Evolutionary conservation across 306 rosid species (phyloP).

Genomic region (Acacia acuminata): DNA sequence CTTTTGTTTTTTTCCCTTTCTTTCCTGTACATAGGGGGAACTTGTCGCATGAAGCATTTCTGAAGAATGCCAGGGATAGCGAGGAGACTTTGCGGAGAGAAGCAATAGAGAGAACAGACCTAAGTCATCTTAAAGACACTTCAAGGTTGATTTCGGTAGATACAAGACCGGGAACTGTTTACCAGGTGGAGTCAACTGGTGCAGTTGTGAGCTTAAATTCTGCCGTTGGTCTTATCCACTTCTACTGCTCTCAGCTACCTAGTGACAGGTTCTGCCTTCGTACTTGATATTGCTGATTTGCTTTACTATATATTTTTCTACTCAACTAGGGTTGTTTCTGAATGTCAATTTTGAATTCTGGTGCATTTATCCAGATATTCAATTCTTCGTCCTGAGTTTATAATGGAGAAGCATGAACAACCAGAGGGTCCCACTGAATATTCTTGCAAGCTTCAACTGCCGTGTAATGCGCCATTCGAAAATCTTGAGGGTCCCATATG

Average conservation of each 20-base stretch:
- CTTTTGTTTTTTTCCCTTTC: neutral
- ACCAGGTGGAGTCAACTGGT: conserved; percentile 98
- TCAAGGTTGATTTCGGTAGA: conserved; percentile 86
- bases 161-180: conserved; percentile 75
- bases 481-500: conserved; percentile 92
- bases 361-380: conserved; percentile 65
- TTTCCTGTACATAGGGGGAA: conserved; percentile 60
- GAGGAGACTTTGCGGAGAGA: conserved; percentile 96
- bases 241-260: conserved; percentile 99
- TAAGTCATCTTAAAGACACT: conserved; percentile 87
- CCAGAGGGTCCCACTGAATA: conserved; percentile 80
- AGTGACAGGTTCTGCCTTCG: conserved; percentile 82
- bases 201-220: conserved; percentile 98
- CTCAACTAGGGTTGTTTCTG: neutral
- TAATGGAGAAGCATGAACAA: conserved; percentile 91
- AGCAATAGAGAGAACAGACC: conserved; percentile 98
- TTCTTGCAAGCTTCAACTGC: conserved; percentile 99
- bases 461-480: conserved; percentile 99
- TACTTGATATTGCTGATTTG: conserved; percentile 25
- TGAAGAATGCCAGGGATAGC: conserved; percentile 93
- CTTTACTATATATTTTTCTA: conserved; percentile 3
- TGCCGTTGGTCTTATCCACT: conserved; percentile 95
- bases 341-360: conserved; percentile 23
- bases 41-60: conserved; percentile 93
- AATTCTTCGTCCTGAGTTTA: conserved; percentile 96